Evolutionary conservation across 192 early-diverging fungal species (phyloP), one percentile per base, ranked within the genome.

Genomic region (Dissophora globulifera): DNA sequence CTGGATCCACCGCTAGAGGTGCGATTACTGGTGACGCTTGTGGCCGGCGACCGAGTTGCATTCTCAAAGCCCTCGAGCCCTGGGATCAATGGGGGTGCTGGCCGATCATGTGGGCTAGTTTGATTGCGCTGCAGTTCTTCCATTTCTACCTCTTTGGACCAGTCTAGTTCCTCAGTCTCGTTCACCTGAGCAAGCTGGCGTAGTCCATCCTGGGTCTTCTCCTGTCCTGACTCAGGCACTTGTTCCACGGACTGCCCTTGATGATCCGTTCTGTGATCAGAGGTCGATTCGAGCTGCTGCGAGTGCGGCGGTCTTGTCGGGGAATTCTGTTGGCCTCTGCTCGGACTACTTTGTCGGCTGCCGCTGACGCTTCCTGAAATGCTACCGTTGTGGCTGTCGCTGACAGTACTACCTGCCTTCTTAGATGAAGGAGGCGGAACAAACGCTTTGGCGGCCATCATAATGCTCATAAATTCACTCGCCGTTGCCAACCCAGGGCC

Each of bases 391-490:
- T 23, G 49, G 22, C 23, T 51, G 9, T 27, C n/a, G 46, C 56
- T 35, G 31, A 22, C 42, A n/a, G 43, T 43, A 46, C 23, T 20
- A 7, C 15, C 10, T 0, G 31, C 22, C 1, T 30, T 15, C 15
- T 25, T 47, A 32, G 12, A 15, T 41, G 46, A 20, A 12, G 58
- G 31, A 10, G 67, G 23, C n/a, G 67, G 67, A 22, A 25, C 40
- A 47, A 70, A 62, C 3, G 42, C 32, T 13, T 16, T 49, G 2
- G 68, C 50, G 0, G 51, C 59, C 10, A 49, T 15, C 35, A 70
- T 45, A 30, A 70, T 62, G n/a, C 53, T 62, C 16, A 31, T 9
- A 42, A 70, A 70, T 10, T 70, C 68, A 15, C 9, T 71, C 26
- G 42, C 42, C 1, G 68, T 71, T 8, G 68, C 58, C 32, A 69